Percentiles rank a stretch among this genome's conserved stretches.
These are phyloP conservation scores for Neobulgaria alba DNA, from an alignment of 2,329 filamentous ascomycete genomes.

Conservation along the genomic window DNA sequence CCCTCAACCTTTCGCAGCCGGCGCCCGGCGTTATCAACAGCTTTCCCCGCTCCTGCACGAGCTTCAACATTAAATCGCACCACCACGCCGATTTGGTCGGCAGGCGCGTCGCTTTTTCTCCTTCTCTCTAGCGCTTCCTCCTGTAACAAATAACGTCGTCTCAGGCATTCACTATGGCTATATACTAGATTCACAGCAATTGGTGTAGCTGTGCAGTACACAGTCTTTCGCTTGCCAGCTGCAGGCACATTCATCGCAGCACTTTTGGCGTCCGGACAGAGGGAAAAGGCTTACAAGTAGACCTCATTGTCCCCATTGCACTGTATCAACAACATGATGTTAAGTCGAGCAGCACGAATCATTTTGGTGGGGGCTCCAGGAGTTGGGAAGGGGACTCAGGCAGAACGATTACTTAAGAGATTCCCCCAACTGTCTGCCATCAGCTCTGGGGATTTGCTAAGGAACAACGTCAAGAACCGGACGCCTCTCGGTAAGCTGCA, in stretches of 20 bases:
- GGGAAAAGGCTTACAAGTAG: neutral
- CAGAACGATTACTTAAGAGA: constrained; percentile 73
- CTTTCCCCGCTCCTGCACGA: neutral
- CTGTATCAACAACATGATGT: constrained; percentile 41
- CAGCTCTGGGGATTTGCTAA: constrained; percentile 85
- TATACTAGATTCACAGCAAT: neutral
- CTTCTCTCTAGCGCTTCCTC: neutral
- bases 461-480: constrained; percentile 82
- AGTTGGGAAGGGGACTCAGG: constrained; percentile 94
- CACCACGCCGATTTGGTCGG: neutral
- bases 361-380: constrained; percentile 88
- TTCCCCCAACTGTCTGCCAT: constrained; percentile 88
- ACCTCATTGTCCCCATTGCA: neutral
- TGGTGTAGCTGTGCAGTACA: constrained; percentile 2
- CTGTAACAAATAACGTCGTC: no score
- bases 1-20: no score
- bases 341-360: constrained; percentile 76
- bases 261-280: neutral
- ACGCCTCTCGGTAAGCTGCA: constrained; percentile 68
- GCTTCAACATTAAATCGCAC: constrained; percentile 1
- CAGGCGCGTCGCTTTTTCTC: neutral
- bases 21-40: no score
- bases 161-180: no score
- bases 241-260: constrained; percentile 9
- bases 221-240: constrained; percentile 15